A percentile compares a stretch with the other conserved stretches of the same genome.
These are phyloP conservation scores for Populus deltoides DNA, from an alignment of 345 rosid genomes.

Conservation along the genomic window DNA sequence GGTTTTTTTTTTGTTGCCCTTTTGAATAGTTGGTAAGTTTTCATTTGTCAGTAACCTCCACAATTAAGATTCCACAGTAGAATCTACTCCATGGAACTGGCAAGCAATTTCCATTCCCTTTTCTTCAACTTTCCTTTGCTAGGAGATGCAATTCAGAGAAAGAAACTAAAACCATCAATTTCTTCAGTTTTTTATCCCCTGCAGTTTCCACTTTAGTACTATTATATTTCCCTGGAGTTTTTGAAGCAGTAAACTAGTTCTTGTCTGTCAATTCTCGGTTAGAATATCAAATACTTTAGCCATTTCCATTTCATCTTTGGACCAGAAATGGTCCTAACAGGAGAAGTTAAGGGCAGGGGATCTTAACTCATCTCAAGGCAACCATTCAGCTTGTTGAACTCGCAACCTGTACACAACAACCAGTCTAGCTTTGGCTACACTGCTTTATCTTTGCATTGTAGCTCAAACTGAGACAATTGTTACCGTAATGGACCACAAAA, in stretches of 20 bases:
- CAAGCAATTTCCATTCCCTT: neutral
- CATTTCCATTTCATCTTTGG: neutral
- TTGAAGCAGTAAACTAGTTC: neutral
- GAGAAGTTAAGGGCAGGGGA: neutral
- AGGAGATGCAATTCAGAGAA: neutral
- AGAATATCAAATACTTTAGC: neutral
- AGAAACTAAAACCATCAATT: neutral
- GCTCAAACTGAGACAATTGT: neutral
- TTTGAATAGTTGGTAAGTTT: too few species aligned
- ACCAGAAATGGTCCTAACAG: neutral
- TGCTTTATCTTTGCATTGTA: neutral
- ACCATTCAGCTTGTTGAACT: slow-evolving; percentile 9
- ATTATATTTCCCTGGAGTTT: neutral
- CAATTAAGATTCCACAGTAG: too few species aligned
- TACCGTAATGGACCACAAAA: slow-evolving; percentile 4
- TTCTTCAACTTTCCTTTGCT: neutral
- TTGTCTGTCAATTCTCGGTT: neutral
- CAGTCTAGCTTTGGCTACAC: neutral
- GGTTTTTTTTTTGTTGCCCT: too few species aligned
- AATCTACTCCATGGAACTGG: neutral
- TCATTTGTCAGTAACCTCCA: too few species aligned
- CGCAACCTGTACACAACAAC: slow-evolving; percentile 1
- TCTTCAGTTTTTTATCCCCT: neutral
- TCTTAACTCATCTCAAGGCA: slow-evolving; percentile 10
- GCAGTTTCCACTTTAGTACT: neutral